A percentile compares a stretch with the other conserved stretches of the same genome.
phyloP scores from a whole-genome alignment of 2,329 filamentous ascomycete species.

The Epichloe bromicola region DNA sequence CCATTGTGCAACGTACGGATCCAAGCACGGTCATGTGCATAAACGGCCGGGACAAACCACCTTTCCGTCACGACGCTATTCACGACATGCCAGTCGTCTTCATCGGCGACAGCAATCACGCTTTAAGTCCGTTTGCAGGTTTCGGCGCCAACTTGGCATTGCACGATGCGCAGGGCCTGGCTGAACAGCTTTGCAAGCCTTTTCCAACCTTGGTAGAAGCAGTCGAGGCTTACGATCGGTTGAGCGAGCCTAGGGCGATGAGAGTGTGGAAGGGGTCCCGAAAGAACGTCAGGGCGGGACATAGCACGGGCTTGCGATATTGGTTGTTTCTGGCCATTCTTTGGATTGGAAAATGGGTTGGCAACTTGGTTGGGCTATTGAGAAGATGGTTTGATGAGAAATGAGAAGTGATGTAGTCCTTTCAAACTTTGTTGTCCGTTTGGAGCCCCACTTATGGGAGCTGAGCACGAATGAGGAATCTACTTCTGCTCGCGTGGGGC shows the following conservation, averaged over 20 bases:
- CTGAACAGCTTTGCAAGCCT: constrained; percentile 22
- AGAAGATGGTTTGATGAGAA: background rate
- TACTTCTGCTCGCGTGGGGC: no score
- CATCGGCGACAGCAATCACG: constrained; percentile 38
- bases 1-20: no score
- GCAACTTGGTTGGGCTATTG: constrained; percentile 9
- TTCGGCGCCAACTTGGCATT: constrained; percentile 35
- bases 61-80: no score
- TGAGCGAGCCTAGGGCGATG: constrained; percentile 21
- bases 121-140: constrained; percentile 34
- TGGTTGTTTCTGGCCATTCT: constrained; percentile 12
- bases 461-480: no score
- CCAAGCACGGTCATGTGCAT: no score
- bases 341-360: constrained; percentile 8
- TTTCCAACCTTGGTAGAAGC: constrained; percentile 13
- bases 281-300: constrained; percentile 11
- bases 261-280: constrained; percentile 13
- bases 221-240: constrained; percentile 21
- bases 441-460: no score
- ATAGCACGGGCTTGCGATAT: constrained; percentile 13
- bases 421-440: no score
- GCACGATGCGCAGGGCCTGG: constrained; percentile 33
- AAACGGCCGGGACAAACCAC: no score
- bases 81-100: constrained; percentile 23
- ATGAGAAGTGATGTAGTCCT: background rate